Conservation (phyloP, 1,139 yeast species). For the Diutina mesorugosa region DNA sequence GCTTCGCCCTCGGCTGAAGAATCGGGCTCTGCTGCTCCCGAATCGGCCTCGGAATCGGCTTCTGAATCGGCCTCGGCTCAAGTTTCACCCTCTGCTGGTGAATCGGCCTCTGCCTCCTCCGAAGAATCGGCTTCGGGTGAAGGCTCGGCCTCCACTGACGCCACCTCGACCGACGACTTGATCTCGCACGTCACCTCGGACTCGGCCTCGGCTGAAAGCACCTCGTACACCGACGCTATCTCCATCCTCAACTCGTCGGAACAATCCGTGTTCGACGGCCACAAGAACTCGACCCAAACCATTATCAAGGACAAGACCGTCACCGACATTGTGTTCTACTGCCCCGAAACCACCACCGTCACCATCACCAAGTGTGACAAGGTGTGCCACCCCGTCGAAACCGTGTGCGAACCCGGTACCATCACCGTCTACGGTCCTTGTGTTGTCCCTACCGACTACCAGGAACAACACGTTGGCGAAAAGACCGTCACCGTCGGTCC, state of each 20-base stretch:
- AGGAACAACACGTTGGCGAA: neutral
- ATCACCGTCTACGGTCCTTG: neutral
- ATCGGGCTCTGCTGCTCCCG: neutral
- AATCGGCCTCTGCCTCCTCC: neutral
- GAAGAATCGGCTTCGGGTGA: neutral
- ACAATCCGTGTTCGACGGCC: neutral
- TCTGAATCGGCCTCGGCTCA: neutral
- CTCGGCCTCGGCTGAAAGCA: neutral
- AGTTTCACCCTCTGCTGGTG: neutral
- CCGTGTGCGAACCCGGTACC: neutral
- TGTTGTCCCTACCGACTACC: neutral
- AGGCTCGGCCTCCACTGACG: too few relatives aligned
- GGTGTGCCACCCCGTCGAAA: neutral
- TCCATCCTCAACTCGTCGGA: neutral
- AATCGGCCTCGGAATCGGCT: neutral
- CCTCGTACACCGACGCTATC: neutral
- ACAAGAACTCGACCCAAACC: neutral
- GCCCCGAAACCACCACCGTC: constrained; percentile 2
- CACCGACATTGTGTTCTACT: constrained; percentile 2
- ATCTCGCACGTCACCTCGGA: neutral
- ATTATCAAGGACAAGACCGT: neutral
- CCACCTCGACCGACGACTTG: neutral
- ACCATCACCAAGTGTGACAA: neutral
- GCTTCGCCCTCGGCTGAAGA: neutral
- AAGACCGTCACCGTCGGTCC: neutral